Base-by-base conservation (phyloP, 2,329 filamentous ascomycete genomes). In the Pyricularia pennisetigena region DNA sequence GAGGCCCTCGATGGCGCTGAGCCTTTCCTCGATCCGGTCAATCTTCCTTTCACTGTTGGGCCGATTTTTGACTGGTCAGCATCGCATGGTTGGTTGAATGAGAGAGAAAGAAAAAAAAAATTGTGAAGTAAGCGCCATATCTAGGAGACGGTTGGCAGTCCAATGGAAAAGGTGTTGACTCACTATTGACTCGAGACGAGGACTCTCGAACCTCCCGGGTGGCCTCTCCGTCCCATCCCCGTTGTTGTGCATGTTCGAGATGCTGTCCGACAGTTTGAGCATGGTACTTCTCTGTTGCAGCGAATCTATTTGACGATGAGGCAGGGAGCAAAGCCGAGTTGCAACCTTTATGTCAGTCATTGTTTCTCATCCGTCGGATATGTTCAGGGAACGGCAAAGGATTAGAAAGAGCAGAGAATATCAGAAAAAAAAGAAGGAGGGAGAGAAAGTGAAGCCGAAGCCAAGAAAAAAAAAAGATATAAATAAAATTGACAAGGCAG, bases 221-320 rank as follows among this genome's bases (percentile, higher is more conserved):
- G 29, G 8, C 63, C 35, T 32, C 63, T 64, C 24, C 63, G 63
- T 23, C 63, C 63, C 28, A 64, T 29, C 20, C 63, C 63, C n/a
- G 63, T 64, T 12, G 63, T 64, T 12, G 63, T 64, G 63, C 63
- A 64, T 29, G 30, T 35, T 32, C 63, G 63, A n/a, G 63, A 64
- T 24, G 63, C 63, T 64, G 63, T 64, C 6, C 63, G 63, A 64
- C 63, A 64, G 29, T 64, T 64, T 29, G 63, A 29, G 35, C 63
- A 64, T 64, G 63, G 63, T 24, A 32, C n/a, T 24, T 64, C 29
- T 35, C 63, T 64, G 20, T 64, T 32, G 16, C 63, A 64, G 29
- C 63, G 63, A n/a, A 64, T 64, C 63, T 64, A 24, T 29, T n/a
- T 9, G 62, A 28, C 12, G 29, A n/a, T n/a, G n/a, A n/a, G n/a